A percentile compares a stretch with the other conserved stretches of the same genome.
phyloP scores from a whole-genome alignment of 108 stramenopile species.

The Fistulifera pelliculosa region DNA sequence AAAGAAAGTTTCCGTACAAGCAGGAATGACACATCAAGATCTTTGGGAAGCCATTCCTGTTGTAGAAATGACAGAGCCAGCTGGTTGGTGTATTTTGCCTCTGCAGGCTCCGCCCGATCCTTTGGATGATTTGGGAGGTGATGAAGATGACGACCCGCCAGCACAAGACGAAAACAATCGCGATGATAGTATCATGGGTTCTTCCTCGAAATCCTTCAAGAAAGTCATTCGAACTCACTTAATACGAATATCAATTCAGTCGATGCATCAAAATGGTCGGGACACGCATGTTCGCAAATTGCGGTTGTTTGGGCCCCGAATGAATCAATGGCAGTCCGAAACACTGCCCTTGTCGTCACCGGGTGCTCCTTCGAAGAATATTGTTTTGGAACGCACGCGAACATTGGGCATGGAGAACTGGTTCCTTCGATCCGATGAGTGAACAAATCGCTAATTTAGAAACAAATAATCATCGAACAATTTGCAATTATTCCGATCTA shows the following conservation, averaged over 20 bases:
- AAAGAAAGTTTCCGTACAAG: slow-evolving; percentile 72
- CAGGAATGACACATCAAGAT: slow-evolving; percentile 90
- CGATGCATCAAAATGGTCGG: slow-evolving; percentile 97
- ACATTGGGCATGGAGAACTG: slow-evolving; percentile 13
- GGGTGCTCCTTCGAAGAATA: slow-evolving; percentile 2
- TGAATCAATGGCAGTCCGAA: slow-evolving; percentile 2
- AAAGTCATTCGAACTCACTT: slow-evolving; percentile 73
- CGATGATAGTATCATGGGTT: slow-evolving; percentile 17
- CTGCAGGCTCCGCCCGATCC: slow-evolving; percentile 49
- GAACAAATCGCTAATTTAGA: too few relatives aligned
- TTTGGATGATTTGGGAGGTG: slow-evolving; percentile 44
- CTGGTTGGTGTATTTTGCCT: slow-evolving; percentile 82
- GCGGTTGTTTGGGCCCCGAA: slow-evolving; percentile 82
- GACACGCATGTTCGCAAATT: slow-evolving; percentile 94
- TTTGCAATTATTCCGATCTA: too few relatives aligned
- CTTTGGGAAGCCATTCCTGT: slow-evolving; percentile 57
- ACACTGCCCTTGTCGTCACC: slow-evolving; percentile 6
- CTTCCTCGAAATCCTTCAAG: slow-evolving; percentile 2
- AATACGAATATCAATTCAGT: slow-evolving; percentile 79
- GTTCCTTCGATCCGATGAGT: too few relatives aligned
- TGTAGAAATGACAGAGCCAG: slow-evolving; percentile 81
- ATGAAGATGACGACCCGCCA: slow-evolving; percentile 15
- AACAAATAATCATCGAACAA: too few relatives aligned
- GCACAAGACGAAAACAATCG: slow-evolving; percentile 4
- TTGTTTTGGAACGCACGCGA: slow-evolving; percentile 4